Base-by-base conservation (phyloP, 768 basidiomycete species). In the Calocybe indica region DNA sequence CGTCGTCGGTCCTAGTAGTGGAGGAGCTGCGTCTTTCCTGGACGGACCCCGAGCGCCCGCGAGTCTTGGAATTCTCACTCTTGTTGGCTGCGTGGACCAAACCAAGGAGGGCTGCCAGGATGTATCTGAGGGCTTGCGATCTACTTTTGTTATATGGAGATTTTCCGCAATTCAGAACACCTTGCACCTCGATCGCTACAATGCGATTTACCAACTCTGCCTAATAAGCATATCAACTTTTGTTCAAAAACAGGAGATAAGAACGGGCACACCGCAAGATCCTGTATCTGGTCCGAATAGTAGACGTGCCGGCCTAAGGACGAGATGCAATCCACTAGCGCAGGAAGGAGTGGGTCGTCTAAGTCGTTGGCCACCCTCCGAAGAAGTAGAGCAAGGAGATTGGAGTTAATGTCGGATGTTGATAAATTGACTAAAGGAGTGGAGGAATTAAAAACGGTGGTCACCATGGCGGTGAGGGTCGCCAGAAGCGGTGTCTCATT, bases 271-370 rank as follows among this genome's bases (percentile, higher is more conserved):
- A 78, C 75, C 1, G 90, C 82, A 38, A 96, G 80, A 59, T 96
- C 94, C 58, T 92, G 90, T 43, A 93, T 91, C 65, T 97, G 94
- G 63, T 96, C 94, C 35, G 91, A 87, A 60, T 97, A 97, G 69
- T 96, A 94, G 46, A 95, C 83, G 58, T 95, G 92, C 8, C 86
- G 82, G 33, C 92, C 92, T 8, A 97, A 72, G 0, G 92, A 88
- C 2, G 86, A 73, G 37, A 94, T 85, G 58, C 87, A 86, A 46
- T 82, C 74, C 6, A 93, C 85, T 44, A 93, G 62, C 6, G 75
- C 63, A 0, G 81, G 74, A 8, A 97, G 68, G 7, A 92, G 70
- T 6, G 72, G 50, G 55, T 94, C 92, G 8, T 78, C 67, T 1
- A 77, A 68, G 49, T 83, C 75, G 31, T 83, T 67, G 1, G 79